These are phyloP conservation scores for Ogataea populi-albae DNA, from an alignment of 805 yeast genomes.

Conservation along the genomic window DNA sequence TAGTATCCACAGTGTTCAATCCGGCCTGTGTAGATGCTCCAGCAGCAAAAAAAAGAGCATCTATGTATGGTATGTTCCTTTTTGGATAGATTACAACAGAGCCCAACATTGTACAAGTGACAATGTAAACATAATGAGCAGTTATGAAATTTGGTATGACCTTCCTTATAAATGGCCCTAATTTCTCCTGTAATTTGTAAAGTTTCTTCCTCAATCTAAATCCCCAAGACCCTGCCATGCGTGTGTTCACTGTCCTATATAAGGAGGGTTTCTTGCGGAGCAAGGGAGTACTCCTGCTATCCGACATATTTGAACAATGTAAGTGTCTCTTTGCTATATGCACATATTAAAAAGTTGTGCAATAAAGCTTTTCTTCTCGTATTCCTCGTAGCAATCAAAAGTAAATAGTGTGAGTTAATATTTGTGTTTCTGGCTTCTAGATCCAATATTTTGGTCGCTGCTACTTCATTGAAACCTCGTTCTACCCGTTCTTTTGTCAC, in stretches of 20 bases:
- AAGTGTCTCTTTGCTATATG: constrained; percentile 4
- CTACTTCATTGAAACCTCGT: no score
- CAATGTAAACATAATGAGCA: constrained; percentile 73
- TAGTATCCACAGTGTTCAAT: constrained; percentile 71
- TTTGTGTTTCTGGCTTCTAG: no score
- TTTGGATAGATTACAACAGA: constrained; percentile 78
- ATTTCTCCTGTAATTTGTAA: constrained; percentile 33
- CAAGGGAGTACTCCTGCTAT: constrained; percentile 2
- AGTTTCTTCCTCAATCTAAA: constrained; percentile 35
- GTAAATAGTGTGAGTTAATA: no score
- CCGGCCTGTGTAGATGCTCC: constrained; percentile 93
- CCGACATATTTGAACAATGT: background rate
- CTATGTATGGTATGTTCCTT: constrained; percentile 66
- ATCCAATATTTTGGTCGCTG: no score
- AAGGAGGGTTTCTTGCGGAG: constrained; percentile 12
- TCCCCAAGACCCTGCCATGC: constrained; percentile 26
- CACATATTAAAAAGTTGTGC: no score
- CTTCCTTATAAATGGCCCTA: constrained; percentile 41
- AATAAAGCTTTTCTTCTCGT: no score
- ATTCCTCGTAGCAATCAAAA: no score
- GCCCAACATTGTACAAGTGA: constrained; percentile 55
- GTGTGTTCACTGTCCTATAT: constrained; percentile 6
- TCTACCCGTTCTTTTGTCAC: no score
- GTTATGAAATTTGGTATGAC: constrained; percentile 54
- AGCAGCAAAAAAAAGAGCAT: constrained; percentile 69